Evolutionary conservation across 1,139 yeast genomes (phyloP).

Genomic region (Diutina siamensis): DNA sequence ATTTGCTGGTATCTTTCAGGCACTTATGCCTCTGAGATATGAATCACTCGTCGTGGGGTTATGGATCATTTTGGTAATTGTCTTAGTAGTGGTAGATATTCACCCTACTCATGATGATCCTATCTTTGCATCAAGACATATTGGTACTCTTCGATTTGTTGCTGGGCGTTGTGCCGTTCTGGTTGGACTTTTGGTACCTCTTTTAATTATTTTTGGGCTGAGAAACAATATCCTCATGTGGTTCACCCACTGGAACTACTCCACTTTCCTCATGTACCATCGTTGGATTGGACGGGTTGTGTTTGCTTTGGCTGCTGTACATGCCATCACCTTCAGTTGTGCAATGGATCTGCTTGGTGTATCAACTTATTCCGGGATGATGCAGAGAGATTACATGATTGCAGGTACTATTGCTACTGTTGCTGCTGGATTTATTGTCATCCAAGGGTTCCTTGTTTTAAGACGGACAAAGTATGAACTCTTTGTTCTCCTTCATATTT

Average conservation of each 20-base stretch:
- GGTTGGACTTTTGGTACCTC: background rate
- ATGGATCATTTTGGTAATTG: background rate
- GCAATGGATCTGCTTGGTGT: constrained; percentile 2
- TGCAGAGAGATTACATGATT: constrained; percentile 3
- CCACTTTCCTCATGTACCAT: constrained; percentile 1
- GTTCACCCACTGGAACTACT: constrained; percentile 1
- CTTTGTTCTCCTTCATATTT: constrained; percentile 47
- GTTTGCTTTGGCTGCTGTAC: background rate
- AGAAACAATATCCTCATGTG: constrained; percentile 4
- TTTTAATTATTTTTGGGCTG: background rate
- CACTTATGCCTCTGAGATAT: constrained; percentile 1
- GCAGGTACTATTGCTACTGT: constrained; percentile 2
- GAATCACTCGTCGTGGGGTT: background rate
- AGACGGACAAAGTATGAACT: constrained; percentile 53
- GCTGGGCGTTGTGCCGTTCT: constrained; percentile 3
- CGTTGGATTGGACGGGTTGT: constrained; percentile 3
- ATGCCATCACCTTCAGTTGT: background rate
- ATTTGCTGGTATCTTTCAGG: background rate
- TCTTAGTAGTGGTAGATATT: background rate
- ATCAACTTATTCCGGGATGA: background rate
- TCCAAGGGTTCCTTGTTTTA: constrained; percentile 21
- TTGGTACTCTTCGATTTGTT: constrained; percentile 1
- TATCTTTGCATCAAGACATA: background rate
- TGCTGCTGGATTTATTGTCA: background rate
- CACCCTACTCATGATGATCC: constrained; percentile 1